phyloP scores from a whole-genome alignment of 345 rosid species.

The Melaleuca alternifolia region DNA sequence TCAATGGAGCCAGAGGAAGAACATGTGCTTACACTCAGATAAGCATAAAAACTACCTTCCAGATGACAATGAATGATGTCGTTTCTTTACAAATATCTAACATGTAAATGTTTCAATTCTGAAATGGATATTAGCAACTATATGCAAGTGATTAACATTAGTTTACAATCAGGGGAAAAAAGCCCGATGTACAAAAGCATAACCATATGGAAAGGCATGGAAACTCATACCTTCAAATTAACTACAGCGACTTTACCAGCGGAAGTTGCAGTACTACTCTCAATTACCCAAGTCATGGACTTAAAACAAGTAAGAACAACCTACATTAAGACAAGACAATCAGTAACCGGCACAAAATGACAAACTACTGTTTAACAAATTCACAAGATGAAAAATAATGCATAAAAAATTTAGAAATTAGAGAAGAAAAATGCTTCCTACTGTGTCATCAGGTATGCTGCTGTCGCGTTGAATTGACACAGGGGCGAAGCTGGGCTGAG shows the following conservation, averaged over 20 bases:
- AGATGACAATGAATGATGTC: neutral
- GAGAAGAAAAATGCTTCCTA: conserved; percentile 9
- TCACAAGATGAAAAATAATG: neutral
- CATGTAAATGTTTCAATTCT: neutral
- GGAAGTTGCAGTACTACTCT: conserved; percentile 28
- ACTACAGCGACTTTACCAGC: conserved; percentile 44
- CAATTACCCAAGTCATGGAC: conserved; percentile 64
- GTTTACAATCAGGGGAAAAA: neutral
- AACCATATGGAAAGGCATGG: neutral
- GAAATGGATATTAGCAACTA: neutral
- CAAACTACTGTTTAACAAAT: neutral
- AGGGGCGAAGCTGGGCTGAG: conserved; percentile 42
- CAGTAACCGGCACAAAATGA: neutral
- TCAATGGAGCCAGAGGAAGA: neutral
- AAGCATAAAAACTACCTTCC: neutral
- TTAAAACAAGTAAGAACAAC: conserved; percentile 57
- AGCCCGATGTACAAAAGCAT: neutral
- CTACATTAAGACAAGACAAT: conserved; percentile 13
- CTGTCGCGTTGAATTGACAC: conserved; percentile 36
- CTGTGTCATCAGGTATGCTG: conserved; percentile 26
- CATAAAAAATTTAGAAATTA: neutral
- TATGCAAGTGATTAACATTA: neutral
- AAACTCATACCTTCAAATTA: conserved; percentile 39
- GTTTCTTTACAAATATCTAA: neutral
- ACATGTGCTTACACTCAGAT: neutral